Evolutionary conservation across 331 rosid genomes (phyloP).

Genomic region (Malus hybrid): DNA sequence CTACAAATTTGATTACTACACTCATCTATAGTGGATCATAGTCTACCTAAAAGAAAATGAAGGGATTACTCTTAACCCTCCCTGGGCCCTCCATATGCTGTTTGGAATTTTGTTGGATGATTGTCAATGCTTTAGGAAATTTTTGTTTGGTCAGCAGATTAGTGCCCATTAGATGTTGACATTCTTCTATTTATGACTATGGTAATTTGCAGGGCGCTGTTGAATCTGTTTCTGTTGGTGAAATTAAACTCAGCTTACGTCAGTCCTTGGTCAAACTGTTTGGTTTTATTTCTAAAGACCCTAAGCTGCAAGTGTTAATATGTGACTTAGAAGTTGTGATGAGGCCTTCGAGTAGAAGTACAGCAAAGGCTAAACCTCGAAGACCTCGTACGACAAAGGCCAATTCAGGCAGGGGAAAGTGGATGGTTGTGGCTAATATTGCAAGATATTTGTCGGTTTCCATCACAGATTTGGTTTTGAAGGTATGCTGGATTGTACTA

Average conservation of each 20-base stretch:
- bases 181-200: constrained; percentile 4
- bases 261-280: constrained; percentile 79
- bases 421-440: constrained; percentile 80
- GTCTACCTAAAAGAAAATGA: not conserved
- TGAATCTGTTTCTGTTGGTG: constrained; percentile 91
- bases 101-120: not conserved
- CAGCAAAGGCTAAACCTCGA: constrained; percentile 42
- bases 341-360: constrained; percentile 73
- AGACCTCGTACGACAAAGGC: constrained; percentile 40
- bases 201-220: constrained; percentile 65
- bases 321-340: constrained; percentile 82
- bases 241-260: constrained; percentile 85
- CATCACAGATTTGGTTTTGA: constrained; percentile 81
- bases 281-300: constrained; percentile 86
- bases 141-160: constrained; percentile 11
- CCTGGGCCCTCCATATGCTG: not conserved
- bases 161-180: constrained; percentile 14
- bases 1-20: not conserved
- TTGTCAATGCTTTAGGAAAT: constrained; percentile 8
- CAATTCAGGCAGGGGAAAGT: constrained; percentile 87
- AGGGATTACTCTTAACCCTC: not conserved
- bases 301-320: constrained; percentile 87
- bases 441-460: constrained; percentile 87
- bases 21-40: not conserved
- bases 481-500: constrained; percentile 38